Conservation (phyloP, 805 yeast species). For the Ogataea pilisensis region DNA sequence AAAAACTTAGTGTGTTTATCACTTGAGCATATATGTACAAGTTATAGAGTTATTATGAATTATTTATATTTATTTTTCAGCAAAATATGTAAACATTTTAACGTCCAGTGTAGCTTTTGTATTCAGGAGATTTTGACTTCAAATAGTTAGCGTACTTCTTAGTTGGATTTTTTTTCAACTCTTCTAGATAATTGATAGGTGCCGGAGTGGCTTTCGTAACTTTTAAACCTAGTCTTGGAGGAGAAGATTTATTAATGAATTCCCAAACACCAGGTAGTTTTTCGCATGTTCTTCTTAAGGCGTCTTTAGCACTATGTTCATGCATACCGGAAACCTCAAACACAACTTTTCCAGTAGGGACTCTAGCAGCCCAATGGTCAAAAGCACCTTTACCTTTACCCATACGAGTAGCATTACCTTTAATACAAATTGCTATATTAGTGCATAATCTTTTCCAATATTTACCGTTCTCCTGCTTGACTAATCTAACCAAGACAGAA, state of each 20-base stretch:
- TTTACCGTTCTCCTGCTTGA: slow-evolving; percentile 73
- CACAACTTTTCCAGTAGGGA: slow-evolving; percentile 90
- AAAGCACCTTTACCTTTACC: slow-evolving; percentile 99
- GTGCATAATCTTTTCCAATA: slow-evolving; percentile 79
- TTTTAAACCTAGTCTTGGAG: slow-evolving; percentile 69
- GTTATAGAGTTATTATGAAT: slow-evolving; percentile 1
- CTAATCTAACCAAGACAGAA: slow-evolving; percentile 74
- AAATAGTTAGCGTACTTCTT: slow-evolving; percentile 55
- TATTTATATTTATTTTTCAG: too few species aligned
- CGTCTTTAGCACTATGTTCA: slow-evolving; percentile 86
- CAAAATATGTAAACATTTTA: slow-evolving; percentile 6
- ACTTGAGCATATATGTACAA: background rate
- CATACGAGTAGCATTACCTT: slow-evolving; percentile 99
- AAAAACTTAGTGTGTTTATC: too few species aligned
- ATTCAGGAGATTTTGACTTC: slow-evolving; percentile 49
- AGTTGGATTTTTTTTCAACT: slow-evolving; percentile 57
- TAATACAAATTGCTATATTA: slow-evolving; percentile 85
- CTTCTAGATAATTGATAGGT: slow-evolving; percentile 49
- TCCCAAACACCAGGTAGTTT: slow-evolving; percentile 93
- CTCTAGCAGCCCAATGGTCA: slow-evolving; percentile 95
- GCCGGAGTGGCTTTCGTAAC: slow-evolving; percentile 43
- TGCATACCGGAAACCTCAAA: slow-evolving; percentile 80
- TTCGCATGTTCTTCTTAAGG: slow-evolving; percentile 82
- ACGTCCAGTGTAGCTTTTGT: slow-evolving; percentile 36
- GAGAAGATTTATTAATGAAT: slow-evolving; percentile 60